Conservation (phyloP, 106 monocot species). For the Posidonia australis region DNA sequence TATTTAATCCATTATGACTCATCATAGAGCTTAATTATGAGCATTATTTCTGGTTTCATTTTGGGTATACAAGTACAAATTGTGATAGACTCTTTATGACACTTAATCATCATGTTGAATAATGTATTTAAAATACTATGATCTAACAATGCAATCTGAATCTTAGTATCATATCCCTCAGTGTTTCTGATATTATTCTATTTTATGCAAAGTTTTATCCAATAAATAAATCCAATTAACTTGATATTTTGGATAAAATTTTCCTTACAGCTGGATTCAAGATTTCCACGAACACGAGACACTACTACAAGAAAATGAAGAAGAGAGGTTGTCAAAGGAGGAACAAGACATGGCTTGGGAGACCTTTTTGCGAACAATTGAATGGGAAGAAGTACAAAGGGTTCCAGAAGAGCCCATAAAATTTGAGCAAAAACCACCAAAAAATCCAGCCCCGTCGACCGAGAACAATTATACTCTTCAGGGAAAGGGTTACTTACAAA, state of each 20-base stretch:
- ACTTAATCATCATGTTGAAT: no score
- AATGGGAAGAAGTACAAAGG: constrained; percentile 62
- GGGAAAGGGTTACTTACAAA: constrained; percentile 1
- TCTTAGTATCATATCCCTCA: not conserved
- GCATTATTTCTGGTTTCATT: no score
- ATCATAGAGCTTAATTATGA: not conserved
- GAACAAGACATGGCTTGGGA: constrained; percentile 92
- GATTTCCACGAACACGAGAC: constrained; percentile 93
- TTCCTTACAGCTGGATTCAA: constrained; percentile 65
- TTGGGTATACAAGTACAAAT: no score
- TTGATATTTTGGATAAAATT: no score
- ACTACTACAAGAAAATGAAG: constrained; percentile 91
- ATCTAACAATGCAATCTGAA: no score
- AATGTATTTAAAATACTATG: no score
- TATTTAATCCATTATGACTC: not conserved
- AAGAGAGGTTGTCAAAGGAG: constrained; percentile 80
- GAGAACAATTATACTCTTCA: not conserved
- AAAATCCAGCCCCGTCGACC: not conserved
- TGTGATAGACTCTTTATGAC: no score
- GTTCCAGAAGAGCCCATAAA: not conserved
- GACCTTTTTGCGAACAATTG: constrained; percentile 34
- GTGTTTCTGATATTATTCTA: not conserved
- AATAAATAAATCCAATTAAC: not conserved
- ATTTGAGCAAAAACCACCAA: constrained; percentile 11
- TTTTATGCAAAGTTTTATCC: not conserved